Conservation (phyloP, 1,139 yeast species). For the Saccharomyces hybrid region DNA sequence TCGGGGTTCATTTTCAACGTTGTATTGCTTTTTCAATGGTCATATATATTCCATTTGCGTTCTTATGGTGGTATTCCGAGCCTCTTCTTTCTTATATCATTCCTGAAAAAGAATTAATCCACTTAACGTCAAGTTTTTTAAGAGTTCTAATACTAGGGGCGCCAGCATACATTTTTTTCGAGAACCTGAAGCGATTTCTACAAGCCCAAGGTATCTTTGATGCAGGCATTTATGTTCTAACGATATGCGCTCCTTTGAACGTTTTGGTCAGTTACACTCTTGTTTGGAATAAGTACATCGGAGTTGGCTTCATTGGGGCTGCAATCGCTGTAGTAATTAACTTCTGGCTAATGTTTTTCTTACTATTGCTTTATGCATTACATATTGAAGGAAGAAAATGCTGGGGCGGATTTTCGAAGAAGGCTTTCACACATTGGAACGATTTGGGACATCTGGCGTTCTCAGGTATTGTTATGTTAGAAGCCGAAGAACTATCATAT, state of each 20-base stretch:
- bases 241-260: constrained; percentile 75
- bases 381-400: constrained; percentile 62
- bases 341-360: constrained; percentile 58
- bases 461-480: constrained; percentile 68
- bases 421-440: constrained; percentile 53
- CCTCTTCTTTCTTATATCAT: constrained; percentile 44
- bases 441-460: constrained; percentile 52
- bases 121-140: constrained; percentile 56
- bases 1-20: constrained; percentile 57
- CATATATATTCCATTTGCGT: constrained; percentile 52
- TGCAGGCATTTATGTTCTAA: constrained; percentile 73
- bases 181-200: constrained; percentile 69
- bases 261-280: constrained; percentile 62
- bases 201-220: constrained; percentile 92
- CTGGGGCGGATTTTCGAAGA: constrained; percentile 55
- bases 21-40: constrained; percentile 51
- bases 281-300: constrained; percentile 61
- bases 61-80: constrained; percentile 62
- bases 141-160: constrained; percentile 65
- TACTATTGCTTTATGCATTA: constrained; percentile 46
- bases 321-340: constrained; percentile 65
- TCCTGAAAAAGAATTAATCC: constrained; percentile 46
- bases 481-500: constrained; percentile 67
- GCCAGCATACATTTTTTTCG: constrained; percentile 80
- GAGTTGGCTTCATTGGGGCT: constrained; percentile 63